Base-by-base conservation (phyloP, 1,284 basidiomycete species). In the Melampsora larici-populina region DNA sequence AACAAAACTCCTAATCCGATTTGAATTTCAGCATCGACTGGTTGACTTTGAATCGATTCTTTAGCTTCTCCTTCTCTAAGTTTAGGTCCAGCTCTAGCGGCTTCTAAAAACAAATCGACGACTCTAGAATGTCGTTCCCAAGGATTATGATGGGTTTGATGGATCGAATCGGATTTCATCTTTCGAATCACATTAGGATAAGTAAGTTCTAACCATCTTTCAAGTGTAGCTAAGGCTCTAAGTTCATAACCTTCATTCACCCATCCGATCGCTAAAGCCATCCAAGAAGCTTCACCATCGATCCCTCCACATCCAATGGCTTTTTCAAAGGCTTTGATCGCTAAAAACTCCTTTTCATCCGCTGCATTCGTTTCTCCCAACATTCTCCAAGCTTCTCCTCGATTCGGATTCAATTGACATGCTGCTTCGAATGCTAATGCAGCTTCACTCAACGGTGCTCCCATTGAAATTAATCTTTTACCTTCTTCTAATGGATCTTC, bases 221-320 rank as follows among this genome's bases (percentile, higher is more conserved):
- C 88, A 31, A 99, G 88, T 85, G 92, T 94, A 0, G 90, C 86
- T 82, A 97, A 90, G 1, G 96, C 92, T 1, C 91, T 94, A 8
- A 91, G 87, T 82, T 99, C 96, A 82, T 91, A 91, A 0, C 90
- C 90, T 86, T 99, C 97, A 83, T 99, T 99, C 66, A 95, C 97
- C 84, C 94, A 99, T 5, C 93, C 94, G 80, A 98, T 96, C 2
- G 97, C 95, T 24, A 99, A 88, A 5, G 93, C 93, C 93, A 95
- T 79, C 46, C 17, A 66, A 29, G 82, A 81, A 21, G 86, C 83
- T 90, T 89, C 2, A 89, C 90, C 78, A 85, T 86, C 81, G 85
- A 87, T n/a, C 89, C 89, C 78, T 9, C 80, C 73, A 72, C 81
- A 74, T 89, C 79, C 81, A 58, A 92, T 87, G 5, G 90, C 93